phyloP scores from a whole-genome alignment of 1,139 yeast species.

The Candida gigantensis region DNA sequence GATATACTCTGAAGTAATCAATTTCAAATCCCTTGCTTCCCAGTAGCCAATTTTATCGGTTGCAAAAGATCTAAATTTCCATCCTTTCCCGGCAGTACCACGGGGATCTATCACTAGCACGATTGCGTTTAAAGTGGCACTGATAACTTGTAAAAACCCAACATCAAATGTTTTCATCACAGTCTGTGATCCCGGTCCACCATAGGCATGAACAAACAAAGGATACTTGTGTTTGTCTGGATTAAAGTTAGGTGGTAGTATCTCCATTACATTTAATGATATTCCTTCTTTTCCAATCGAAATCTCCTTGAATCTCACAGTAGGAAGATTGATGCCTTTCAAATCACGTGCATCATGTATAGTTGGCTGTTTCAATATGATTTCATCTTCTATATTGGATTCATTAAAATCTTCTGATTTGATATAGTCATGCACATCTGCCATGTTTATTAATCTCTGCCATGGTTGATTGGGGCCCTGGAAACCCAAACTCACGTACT shows the following conservation, averaged over 20 bases:
- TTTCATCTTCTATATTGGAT: constrained; percentile 14
- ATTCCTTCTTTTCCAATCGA: constrained; percentile 43
- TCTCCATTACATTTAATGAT: constrained; percentile 68
- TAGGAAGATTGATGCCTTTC: constrained; percentile 54
- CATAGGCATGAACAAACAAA: constrained; percentile 78
- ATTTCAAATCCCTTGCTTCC: constrained; percentile 83
- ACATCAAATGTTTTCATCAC: constrained; percentile 55
- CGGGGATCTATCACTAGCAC: constrained; percentile 89
- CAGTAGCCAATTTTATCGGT: constrained; percentile 72
- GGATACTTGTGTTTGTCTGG: constrained; percentile 62
- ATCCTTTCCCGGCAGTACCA: constrained; percentile 91
- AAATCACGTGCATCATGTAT: constrained; percentile 27
- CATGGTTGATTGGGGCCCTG: constrained; percentile 69
- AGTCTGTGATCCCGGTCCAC: constrained; percentile 91
- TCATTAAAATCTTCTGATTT: constrained; percentile 10
- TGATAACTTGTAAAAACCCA: constrained; percentile 69
- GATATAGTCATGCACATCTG: constrained; percentile 28
- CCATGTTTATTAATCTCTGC: constrained; percentile 57
- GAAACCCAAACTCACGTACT: constrained; percentile 54
- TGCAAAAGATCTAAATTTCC: constrained; percentile 71
- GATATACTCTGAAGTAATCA: constrained; percentile 65
- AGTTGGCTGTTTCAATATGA: constrained; percentile 28
- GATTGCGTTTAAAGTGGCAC: constrained; percentile 69
- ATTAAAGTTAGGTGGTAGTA: constrained; percentile 70
- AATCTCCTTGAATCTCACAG: constrained; percentile 49